phyloP scores from a whole-genome alignment of 257 asterid genomes.

The Lavandula angustifolia region DNA sequence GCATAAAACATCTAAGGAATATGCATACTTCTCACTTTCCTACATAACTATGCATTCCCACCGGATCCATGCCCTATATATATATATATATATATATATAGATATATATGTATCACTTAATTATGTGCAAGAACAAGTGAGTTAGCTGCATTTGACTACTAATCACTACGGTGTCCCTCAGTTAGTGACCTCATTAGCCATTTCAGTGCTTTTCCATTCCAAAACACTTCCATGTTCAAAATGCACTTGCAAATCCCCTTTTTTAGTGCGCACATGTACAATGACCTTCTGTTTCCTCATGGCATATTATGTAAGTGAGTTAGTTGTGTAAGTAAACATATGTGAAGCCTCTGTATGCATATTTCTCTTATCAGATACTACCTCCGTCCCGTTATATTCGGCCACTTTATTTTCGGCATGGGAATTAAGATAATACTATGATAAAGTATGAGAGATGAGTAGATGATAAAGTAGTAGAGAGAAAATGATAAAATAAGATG shows the following conservation, averaged over 20 bases:
- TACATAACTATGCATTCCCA: too few species aligned
- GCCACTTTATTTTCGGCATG: too few species aligned
- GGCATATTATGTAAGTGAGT: background rate
- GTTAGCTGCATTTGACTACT: background rate
- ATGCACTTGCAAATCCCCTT: background rate
- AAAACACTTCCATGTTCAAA: conserved; percentile 10
- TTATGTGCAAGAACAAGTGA: conserved; percentile 4
- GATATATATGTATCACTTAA: background rate
- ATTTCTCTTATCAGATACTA: background rate
- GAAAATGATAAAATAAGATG: too few species aligned
- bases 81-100: too few species aligned
- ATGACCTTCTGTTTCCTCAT: background rate
- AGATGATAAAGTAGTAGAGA: too few species aligned
- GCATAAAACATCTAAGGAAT: too few species aligned
- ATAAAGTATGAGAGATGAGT: too few species aligned
- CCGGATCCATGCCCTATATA: too few species aligned
- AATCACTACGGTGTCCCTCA: background rate
- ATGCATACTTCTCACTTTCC: too few species aligned
- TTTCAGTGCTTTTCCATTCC: background rate
- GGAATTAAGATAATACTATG: too few species aligned
- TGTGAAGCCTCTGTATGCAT: background rate
- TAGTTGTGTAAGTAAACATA: conserved; percentile 1
- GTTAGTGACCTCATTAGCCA: background rate
- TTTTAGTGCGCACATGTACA: background rate
- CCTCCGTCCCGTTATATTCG: too few species aligned